Percentiles rank a stretch among this genome's conserved stretches.
Evolutionary conservation across 2,329 filamentous ascomycete genomes (phyloP).

Genomic region (Emergomyces orientalis): DNA sequence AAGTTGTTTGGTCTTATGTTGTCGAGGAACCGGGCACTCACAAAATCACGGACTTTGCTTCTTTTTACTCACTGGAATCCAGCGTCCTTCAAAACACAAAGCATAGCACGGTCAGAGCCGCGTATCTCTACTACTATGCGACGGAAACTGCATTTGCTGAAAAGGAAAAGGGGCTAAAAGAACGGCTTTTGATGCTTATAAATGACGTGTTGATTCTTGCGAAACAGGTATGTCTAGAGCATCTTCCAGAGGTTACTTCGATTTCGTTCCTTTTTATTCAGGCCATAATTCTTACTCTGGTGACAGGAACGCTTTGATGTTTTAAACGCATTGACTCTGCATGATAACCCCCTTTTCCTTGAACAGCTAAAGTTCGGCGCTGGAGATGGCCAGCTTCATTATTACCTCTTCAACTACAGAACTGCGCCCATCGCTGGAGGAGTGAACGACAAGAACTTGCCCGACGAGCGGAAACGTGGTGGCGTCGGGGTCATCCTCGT

Average conservation of each 20-base stretch:
- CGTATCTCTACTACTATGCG: constrained; percentile 96
- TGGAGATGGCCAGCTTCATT: constrained; percentile 90
- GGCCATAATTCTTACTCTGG: neutral
- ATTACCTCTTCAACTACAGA: constrained; percentile 96
- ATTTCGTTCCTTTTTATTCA: neutral
- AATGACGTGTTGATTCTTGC: constrained; percentile 80
- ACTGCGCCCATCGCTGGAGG: constrained; percentile 78
- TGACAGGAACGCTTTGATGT: constrained; percentile 71
- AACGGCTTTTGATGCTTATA: constrained; percentile 70
- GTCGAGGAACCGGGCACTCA: constrained; percentile 63
- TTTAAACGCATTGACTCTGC: constrained; percentile 86
- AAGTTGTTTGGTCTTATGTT: constrained; percentile 89
- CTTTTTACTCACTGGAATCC: constrained; percentile 90
- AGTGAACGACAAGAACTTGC: constrained; percentile 65
- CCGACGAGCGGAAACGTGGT: constrained; percentile 69
- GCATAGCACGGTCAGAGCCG: constrained; percentile 72
- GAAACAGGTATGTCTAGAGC: constrained; percentile 51
- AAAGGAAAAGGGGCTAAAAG: constrained; percentile 54
- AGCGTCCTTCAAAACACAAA: constrained; percentile 76
- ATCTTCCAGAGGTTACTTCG: neutral
- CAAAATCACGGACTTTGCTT: constrained; percentile 92
- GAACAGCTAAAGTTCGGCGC: constrained; percentile 89
- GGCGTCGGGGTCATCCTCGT: constrained; percentile 86
- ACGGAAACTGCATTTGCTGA: constrained; percentile 62
- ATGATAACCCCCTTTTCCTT: constrained; percentile 91